Conservation (phyloP, 169 alveolate genomes). For the Cyclospora cayetanensis region DNA sequence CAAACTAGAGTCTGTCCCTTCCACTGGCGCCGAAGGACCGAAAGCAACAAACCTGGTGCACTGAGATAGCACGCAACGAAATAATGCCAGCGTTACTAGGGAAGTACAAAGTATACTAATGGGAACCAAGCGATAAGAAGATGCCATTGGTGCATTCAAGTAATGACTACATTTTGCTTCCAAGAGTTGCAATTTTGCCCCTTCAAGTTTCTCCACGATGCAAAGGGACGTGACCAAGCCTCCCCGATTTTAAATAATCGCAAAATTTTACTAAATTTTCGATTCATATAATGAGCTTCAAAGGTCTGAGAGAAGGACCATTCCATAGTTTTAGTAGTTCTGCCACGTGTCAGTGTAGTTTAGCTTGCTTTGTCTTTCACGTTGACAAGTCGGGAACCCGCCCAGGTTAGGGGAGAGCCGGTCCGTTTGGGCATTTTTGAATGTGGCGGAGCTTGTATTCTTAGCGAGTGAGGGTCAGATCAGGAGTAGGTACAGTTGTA, state of each 20-base stretch:
- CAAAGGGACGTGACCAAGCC: too few relatives aligned
- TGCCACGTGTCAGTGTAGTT: not conserved
- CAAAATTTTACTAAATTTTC: not conserved
- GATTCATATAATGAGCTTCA: not conserved
- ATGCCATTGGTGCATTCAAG: too few relatives aligned
- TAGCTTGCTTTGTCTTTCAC: slow-evolving; percentile 47
- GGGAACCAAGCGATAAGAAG: not conserved
- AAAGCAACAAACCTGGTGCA: not conserved
- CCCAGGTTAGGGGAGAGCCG: too few relatives aligned
- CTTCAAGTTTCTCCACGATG: not conserved
- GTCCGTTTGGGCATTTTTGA: too few relatives aligned
- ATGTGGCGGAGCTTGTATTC: too few relatives aligned
- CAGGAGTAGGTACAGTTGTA: too few relatives aligned
- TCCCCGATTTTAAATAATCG: not conserved
- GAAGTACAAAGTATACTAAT: not conserved
- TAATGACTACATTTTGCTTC: not conserved
- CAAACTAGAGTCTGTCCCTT: not conserved
- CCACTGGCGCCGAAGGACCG: not conserved
- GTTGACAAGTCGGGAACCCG: too few relatives aligned
- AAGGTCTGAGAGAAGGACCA: not conserved
- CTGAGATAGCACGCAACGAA: not conserved
- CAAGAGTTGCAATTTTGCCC: not conserved
- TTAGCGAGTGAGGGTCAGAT: too few relatives aligned
- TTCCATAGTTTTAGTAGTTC: not conserved
- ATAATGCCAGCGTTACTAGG: not conserved